phyloP scores from a whole-genome alignment of 768 basidiomycete species.

The Calocera viscosa region DNA sequence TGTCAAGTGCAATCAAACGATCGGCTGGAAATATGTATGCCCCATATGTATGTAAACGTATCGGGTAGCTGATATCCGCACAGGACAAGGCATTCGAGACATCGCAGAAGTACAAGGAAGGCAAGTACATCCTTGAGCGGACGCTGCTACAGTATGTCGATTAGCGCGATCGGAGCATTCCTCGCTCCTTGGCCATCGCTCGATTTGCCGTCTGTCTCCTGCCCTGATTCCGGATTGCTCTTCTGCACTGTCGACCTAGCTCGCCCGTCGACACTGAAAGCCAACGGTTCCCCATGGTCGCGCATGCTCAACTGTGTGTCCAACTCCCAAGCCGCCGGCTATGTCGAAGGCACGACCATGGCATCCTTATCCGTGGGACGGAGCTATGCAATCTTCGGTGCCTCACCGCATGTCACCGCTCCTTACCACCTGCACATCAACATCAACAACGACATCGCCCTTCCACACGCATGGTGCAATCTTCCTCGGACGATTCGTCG shows the following conservation, averaged over 20 bases:
- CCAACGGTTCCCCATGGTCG: too few relatives aligned
- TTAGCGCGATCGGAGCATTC: background rate
- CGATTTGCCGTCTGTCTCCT: background rate
- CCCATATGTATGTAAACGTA: background rate
- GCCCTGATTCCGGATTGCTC: background rate
- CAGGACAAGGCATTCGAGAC: conserved; percentile 86
- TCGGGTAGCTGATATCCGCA: background rate
- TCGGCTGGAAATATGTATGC: conserved; percentile 98
- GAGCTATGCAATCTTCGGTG: background rate
- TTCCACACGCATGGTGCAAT: background rate
- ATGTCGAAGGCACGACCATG: background rate
- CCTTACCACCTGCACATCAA: background rate
- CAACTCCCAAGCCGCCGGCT: too few relatives aligned
- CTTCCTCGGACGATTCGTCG: background rate
- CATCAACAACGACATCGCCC: background rate
- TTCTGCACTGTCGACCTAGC: background rate
- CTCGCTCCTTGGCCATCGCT: background rate
- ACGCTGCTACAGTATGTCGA: conserved; percentile 69
- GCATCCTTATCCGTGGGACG: background rate
- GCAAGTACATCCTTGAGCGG: conserved; percentile 94
- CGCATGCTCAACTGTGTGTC: too few relatives aligned
- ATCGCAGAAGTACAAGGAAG: conserved; percentile 95
- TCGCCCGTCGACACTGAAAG: background rate
- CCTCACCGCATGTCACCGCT: background rate
- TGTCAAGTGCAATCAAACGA: conserved; percentile 66